Percentiles rank a stretch among this genome's conserved stretches.
Conservation (phyloP, 495 filamentous ascomycete genomes). For the Trichocladium antarcticum region DNA sequence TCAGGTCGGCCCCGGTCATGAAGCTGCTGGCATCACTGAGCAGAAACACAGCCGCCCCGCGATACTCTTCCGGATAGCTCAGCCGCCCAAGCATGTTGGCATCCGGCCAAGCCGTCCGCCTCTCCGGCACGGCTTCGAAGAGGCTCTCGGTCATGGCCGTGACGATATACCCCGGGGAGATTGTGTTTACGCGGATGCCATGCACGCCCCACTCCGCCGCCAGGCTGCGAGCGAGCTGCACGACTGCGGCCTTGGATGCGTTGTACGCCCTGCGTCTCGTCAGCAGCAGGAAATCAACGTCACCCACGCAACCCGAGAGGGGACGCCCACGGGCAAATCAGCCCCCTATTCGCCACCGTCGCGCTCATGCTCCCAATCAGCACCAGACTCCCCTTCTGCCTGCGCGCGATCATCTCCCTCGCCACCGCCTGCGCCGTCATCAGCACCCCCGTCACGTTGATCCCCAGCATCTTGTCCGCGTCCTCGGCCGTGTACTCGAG, state of each 20-base stretch:
- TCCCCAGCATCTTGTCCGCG: conserved; percentile 52
- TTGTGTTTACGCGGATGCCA: conserved; percentile 88
- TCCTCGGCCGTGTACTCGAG: conserved; percentile 57
- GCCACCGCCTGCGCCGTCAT: conserved; percentile 70
- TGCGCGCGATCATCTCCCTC: conserved; percentile 57
- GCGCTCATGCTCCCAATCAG: conserved; percentile 74
- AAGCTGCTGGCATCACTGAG: conserved; percentile 77
- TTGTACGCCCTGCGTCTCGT: conserved; percentile 64
- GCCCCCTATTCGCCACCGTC: conserved; percentile 57
- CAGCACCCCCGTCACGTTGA: conserved; percentile 68
- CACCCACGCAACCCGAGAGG: background rate
- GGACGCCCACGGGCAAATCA: conserved; percentile 36
- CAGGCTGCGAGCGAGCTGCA: conserved; percentile 78
- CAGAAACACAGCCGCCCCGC: conserved; percentile 70
- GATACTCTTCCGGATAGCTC: conserved; percentile 70
- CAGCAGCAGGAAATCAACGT: background rate
- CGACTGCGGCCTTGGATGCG: conserved; percentile 75
- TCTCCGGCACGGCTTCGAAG: conserved; percentile 65
- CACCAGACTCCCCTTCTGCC: conserved; percentile 51
- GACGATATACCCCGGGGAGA: conserved; percentile 90
- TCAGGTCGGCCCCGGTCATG: conserved; percentile 72
- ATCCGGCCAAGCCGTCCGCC: conserved; percentile 64
- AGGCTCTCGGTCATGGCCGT: conserved; percentile 81
- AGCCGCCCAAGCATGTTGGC: conserved; percentile 83
- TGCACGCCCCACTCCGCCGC: conserved; percentile 77